Base-by-base conservation (phyloP, 1,284 basidiomycete species). In the Trichosporon coremiiforme region DNA sequence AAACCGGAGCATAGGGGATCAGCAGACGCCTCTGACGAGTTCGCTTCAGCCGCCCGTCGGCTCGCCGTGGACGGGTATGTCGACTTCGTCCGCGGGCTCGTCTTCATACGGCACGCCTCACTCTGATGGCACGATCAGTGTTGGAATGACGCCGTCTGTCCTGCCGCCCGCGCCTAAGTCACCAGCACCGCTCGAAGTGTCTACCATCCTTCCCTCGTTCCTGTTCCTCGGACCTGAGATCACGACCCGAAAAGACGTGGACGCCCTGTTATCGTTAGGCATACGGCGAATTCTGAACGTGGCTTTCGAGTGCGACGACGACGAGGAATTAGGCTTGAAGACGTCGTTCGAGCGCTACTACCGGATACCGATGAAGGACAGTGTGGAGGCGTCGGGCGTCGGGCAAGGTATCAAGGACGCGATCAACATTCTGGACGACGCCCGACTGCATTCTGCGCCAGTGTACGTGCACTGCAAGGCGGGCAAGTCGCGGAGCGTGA, bases 401-500 rank as follows among this genome's bases (percentile, higher is more conserved):
- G 89, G 89, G 17, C 86, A 86, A 63, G 91, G 92, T 33, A 89
- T 98, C 64, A 86, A 89, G 41, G 90, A 95, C 75, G 93, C 91
- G 22, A 97, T 95, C 80, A 86, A 90, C 45, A 90, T 94, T 68
- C 86, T 97, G 63, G 95, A 98, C 80, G 94, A 96, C 75, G 95
- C 95, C 0, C 89, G 90, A 47, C 82, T 97, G 67, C 93, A 95
- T 75, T 92, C 90, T 0, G 87, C 92, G 22, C 91, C 95, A 1
- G 92, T 91, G 0, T 98, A 97, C 77, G 94, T 98, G 13, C 96
- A 98, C 82, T 98, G 95, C 85, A 95, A 94, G 84, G 95, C 93
- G 1, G 96, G 95, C 35, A 98, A 95, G 85, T 95, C 93, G 1
- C 90, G 96, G 15, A 95, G 92, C 0, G 95, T 98, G n/a, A 97